Percentiles rank a stretch among this genome's conserved stretches.
Evolutionary conservation across 2,329 filamentous ascomycete genomes (phyloP).

Genomic region (Purpureocillium lavendulum): DNA sequence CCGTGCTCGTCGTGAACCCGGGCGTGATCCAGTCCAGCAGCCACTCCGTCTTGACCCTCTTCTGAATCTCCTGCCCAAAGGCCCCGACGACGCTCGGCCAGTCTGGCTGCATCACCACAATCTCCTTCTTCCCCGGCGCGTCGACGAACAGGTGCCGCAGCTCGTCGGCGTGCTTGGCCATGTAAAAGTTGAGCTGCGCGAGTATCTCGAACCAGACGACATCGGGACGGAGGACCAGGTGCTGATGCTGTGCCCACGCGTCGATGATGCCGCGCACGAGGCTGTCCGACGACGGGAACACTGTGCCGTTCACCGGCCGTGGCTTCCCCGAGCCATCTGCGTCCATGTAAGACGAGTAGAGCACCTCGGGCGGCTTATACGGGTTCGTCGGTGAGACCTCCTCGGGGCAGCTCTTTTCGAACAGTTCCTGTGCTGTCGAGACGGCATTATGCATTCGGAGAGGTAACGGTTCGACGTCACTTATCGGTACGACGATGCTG

Average conservation of each 20-base stretch:
- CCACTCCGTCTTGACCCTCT: conserved; percentile 29
- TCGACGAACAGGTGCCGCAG: conserved; percentile 36
- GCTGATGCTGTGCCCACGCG: conserved; percentile 41
- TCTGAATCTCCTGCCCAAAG: conserved; percentile 31
- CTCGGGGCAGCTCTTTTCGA: conserved; percentile 23
- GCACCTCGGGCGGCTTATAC: conserved; percentile 13
- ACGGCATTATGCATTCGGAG: conserved; percentile 12
- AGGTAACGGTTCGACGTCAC: conserved; percentile 17
- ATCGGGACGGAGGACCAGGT: conserved; percentile 41
- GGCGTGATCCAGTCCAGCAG: conserved; percentile 32
- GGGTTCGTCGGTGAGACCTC: conserved; percentile 14
- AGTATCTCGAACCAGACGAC: conserved; percentile 49
- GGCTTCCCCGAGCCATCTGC: too few relatives aligned
- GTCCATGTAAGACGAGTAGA: too few relatives aligned
- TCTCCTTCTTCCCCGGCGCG: conserved; percentile 32
- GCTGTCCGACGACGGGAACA: conserved; percentile 26
- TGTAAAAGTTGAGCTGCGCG: conserved; percentile 40
- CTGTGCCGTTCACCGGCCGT: too few relatives aligned
- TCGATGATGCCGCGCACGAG: conserved; percentile 35
- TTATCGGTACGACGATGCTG: conserved; percentile 16
- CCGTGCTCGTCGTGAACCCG: conserved; percentile 31
- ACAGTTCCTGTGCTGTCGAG: conserved; percentile 20
- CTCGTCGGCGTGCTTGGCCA: conserved; percentile 37
- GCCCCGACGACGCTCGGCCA: conserved; percentile 17
- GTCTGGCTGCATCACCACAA: conserved; percentile 18